These are phyloP conservation scores for Myxozyma nipponensis DNA, from an alignment of 805 yeast species.

Conservation along the genomic window DNA sequence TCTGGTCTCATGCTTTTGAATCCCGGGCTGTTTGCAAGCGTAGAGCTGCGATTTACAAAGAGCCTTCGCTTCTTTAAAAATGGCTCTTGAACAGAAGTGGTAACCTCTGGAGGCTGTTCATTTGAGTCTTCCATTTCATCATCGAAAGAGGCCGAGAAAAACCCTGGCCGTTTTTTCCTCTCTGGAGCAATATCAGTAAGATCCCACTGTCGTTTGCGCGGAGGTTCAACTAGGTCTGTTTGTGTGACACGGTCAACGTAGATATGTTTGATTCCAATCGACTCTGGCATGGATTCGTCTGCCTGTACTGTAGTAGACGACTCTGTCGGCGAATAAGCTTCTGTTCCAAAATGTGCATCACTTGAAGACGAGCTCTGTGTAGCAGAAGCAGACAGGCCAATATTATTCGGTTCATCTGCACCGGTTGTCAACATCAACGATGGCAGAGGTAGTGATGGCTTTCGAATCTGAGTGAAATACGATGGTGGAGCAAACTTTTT, in stretches of 20 bases:
- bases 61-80: constrained; percentile 13
- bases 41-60: constrained; percentile 8
- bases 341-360: not conserved
- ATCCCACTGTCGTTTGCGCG: constrained; percentile 26
- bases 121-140: constrained; percentile 31
- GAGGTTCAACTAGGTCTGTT: constrained; percentile 5
- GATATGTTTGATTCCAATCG: not conserved
- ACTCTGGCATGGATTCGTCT: not conserved
- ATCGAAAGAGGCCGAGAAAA: constrained; percentile 37
- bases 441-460: not conserved
- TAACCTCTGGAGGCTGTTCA: constrained; percentile 16
- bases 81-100: constrained; percentile 30
- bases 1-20: not conserved
- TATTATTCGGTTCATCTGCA: not conserved
- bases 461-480: not conserved
- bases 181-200: constrained; percentile 30
- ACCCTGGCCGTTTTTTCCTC: constrained; percentile 36
- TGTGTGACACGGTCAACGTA: constrained; percentile 23
- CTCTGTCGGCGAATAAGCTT: not conserved
- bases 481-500: constrained; percentile 6
- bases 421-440: too few species aligned
- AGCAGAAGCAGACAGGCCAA: not conserved
- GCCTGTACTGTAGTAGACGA: not conserved
- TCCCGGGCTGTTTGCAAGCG: constrained; percentile 2
- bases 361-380: not conserved